Percentiles rank a stretch among this genome's conserved stretches.
Evolutionary conservation across 2,329 filamentous ascomycete genomes (phyloP).

Genomic region (Colletotrichum sp.): DNA sequence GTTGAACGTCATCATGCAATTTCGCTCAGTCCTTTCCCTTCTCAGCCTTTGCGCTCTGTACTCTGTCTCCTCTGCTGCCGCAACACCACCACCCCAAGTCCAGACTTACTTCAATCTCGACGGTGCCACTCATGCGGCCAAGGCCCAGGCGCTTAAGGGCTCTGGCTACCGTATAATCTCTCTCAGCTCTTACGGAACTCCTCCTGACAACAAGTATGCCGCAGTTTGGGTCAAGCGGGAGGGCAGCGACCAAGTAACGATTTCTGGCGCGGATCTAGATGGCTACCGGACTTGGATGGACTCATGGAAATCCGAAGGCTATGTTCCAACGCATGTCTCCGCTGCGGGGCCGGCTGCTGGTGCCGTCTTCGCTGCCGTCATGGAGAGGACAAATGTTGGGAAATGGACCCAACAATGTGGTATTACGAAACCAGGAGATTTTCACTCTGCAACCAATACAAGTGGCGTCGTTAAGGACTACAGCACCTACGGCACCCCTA

Average conservation of each 20-base stretch:
- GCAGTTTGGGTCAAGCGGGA: constrained; percentile 18
- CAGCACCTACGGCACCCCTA: constrained; percentile 14
- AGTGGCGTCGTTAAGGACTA: neutral
- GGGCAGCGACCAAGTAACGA: neutral
- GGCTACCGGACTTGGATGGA: constrained; percentile 16
- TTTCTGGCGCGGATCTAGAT: constrained; percentile 3
- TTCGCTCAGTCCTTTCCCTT: neutral
- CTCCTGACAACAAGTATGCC: neutral
- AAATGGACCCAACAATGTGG: constrained; percentile 16
- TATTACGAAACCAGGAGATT: neutral
- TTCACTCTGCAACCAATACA: neutral
- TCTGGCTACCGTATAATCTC: constrained; percentile 20
- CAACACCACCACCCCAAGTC: neutral
- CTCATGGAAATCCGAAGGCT: constrained; percentile 8
- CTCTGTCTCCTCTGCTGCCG: neutral
- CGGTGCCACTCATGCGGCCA: neutral
- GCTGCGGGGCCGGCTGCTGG: constrained; percentile 6
- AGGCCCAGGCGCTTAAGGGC: neutral
- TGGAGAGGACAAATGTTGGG: constrained; percentile 14
- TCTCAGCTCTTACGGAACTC: constrained; percentile 19
- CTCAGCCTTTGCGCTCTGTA: neutral
- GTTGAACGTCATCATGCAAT: neutral
- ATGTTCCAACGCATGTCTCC: constrained; percentile 17
- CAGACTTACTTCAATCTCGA: constrained; percentile 5
- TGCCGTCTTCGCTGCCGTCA: constrained; percentile 20